A percentile compares a stretch with the other conserved stretches of the same genome.
Conservation (phyloP, 108 stramenopile genomes). For the Aurantiochytrium sp. region DNA sequence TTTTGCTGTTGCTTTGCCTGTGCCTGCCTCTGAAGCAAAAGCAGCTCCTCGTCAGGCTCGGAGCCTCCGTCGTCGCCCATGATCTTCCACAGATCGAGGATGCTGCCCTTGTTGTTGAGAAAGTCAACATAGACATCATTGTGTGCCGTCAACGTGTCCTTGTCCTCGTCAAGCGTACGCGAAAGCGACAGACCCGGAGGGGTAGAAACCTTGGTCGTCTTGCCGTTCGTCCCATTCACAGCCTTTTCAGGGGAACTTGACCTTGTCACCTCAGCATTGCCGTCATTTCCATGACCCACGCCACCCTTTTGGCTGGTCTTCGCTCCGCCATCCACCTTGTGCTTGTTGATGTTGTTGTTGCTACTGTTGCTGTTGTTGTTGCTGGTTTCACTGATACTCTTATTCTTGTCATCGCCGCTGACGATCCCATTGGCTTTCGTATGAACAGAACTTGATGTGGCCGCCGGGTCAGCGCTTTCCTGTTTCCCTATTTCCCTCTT, state of each 20-base stretch:
- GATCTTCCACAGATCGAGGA: constrained; percentile 5
- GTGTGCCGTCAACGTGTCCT: neutral
- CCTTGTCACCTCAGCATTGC: neutral
- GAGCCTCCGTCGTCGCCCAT: neutral
- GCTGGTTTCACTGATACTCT: neutral
- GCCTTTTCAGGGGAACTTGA: no score
- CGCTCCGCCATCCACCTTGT: neutral
- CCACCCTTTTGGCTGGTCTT: neutral
- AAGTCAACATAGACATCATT: constrained; percentile 1
- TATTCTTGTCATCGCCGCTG: neutral
- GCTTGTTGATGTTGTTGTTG: neutral
- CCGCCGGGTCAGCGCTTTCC: no score
- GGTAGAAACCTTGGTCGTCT: no score
- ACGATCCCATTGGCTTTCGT: no score
- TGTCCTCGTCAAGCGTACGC: neutral
- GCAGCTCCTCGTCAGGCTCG: no score
- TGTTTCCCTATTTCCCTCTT: no score
- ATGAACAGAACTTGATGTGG: no score
- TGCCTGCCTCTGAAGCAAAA: no score
- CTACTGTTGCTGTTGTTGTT: neutral
- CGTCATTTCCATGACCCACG: neutral
- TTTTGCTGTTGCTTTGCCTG: no score
- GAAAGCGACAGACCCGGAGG: neutral
- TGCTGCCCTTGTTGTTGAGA: neutral
- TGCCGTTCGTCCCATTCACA: no score